Evolutionary conservation across 2,329 filamentous ascomycete genomes (phyloP).

Genomic region (Byssochlamys sp.): DNA sequence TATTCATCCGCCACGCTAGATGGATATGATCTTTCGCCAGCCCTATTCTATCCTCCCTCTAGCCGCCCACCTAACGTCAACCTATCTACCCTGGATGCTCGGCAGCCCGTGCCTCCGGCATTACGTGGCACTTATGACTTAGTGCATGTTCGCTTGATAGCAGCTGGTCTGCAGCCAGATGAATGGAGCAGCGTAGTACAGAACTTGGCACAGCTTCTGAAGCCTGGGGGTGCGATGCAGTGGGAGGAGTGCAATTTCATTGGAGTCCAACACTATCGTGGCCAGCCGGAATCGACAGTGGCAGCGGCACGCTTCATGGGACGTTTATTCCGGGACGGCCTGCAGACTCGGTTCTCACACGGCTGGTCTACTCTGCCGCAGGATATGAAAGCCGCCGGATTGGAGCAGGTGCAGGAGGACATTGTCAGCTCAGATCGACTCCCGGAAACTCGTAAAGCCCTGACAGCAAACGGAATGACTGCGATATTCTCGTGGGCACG

Average conservation of each 20-base stretch:
- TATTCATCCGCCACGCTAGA: background rate
- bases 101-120: background rate
- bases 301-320: background rate
- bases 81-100: background rate
- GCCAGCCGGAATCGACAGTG: background rate
- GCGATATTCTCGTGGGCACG: background rate
- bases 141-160: background rate
- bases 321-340: background rate
- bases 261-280: background rate
- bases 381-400: background rate
- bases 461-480: slow-evolving; percentile 1
- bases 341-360: background rate
- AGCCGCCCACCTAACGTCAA: background rate
- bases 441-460: background rate
- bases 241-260: slow-evolving; percentile 10
- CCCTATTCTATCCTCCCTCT: background rate
- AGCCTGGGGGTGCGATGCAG: slow-evolving; percentile 7
- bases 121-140: background rate
- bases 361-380: background rate
- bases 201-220: slow-evolving; percentile 6
- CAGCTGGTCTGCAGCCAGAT: background rate
- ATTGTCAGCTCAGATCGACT: slow-evolving; percentile 2
- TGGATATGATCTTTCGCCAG: slow-evolving; percentile 1
- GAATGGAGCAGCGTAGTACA: background rate
- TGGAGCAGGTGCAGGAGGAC: background rate